Conservation (phyloP, 345 rosid species). For the Anacardium occidentale region DNA sequence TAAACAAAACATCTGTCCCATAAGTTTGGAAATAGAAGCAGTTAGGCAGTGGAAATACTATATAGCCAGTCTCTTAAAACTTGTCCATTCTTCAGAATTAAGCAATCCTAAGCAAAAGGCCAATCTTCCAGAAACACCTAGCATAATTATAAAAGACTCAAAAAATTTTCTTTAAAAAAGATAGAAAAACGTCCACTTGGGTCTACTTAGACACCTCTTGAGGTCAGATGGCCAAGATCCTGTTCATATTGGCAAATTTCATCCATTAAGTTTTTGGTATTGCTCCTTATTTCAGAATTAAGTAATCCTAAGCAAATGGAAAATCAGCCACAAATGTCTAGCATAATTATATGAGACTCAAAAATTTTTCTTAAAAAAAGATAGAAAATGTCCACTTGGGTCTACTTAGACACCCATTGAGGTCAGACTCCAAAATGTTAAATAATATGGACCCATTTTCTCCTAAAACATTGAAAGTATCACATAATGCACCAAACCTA, state of each 20-base stretch:
- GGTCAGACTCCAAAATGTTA: neutral
- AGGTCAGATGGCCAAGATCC: too few relatives aligned
- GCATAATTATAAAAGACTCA: too few relatives aligned
- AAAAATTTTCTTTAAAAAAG: too few relatives aligned
- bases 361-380: neutral
- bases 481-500: neutral
- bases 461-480: neutral
- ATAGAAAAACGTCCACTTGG: too few relatives aligned
- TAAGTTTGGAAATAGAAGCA: neutral
- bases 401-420: neutral
- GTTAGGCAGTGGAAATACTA: neutral
- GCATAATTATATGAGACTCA: neutral
- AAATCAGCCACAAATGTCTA: neutral
- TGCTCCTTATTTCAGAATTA: neutral
- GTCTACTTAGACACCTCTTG: too few relatives aligned
- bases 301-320: neutral
- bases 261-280: neutral
- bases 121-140: too few relatives aligned
- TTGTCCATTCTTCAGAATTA: too few relatives aligned
- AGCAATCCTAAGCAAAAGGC: too few relatives aligned
- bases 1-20: neutral
- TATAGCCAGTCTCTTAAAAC: neutral
- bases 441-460: neutral
- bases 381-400: neutral
- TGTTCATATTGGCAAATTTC: too few relatives aligned